Conservation (phyloP, 805 yeast genomes). For the Komagataella mondaviorum region DNA sequence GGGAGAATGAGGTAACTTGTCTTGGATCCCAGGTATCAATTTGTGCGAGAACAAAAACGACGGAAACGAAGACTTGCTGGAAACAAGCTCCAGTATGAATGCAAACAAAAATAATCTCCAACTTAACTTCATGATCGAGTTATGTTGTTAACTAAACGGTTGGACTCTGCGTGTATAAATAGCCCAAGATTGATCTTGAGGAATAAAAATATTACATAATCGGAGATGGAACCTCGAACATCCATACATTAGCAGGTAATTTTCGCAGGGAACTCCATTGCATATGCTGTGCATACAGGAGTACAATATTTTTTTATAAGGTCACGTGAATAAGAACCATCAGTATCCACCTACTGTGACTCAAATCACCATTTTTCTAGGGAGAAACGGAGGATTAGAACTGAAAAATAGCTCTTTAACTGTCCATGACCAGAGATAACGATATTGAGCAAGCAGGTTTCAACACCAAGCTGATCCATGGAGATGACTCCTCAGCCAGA, state of each 20-base stretch:
- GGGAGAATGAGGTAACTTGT: constrained; percentile 14
- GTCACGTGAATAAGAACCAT: background rate
- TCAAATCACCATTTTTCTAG: background rate
- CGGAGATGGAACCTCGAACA: background rate
- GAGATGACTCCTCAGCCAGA: constrained; percentile 14
- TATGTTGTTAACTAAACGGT: background rate
- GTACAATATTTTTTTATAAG: background rate
- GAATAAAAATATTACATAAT: too few species aligned
- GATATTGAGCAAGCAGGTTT: constrained; percentile 14
- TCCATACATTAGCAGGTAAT: background rate
- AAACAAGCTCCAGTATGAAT: background rate
- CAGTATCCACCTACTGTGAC: background rate
- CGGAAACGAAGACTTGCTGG: constrained; percentile 8
- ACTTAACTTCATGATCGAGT: background rate
- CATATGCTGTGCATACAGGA: background rate
- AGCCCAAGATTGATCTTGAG: background rate
- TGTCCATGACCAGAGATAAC: background rate
- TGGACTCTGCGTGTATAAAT: background rate
- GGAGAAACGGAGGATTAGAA: background rate
- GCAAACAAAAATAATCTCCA: background rate
- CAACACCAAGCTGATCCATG: constrained; percentile 21
- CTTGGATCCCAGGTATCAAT: constrained; percentile 15
- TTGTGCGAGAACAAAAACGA: constrained; percentile 13
- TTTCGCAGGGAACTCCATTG: too few species aligned
- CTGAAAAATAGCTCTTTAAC: background rate